phyloP scores from a whole-genome alignment of 2,329 filamentous ascomycete species.

The Amylocarpus encephaloides region DNA sequence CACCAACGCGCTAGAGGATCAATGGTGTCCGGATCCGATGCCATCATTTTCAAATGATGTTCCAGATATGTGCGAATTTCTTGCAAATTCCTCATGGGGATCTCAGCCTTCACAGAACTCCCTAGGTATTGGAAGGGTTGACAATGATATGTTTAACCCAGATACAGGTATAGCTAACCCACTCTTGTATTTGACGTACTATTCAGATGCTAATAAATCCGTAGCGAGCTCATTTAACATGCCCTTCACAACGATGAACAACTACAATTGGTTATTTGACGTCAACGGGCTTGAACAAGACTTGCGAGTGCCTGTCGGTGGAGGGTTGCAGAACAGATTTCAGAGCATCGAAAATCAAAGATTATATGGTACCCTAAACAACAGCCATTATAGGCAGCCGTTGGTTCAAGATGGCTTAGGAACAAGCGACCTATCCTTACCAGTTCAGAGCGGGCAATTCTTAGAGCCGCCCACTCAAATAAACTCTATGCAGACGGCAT shows the following conservation, averaged over 20 bases:
- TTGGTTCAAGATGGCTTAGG: not conserved
- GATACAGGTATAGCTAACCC: conserved; percentile 39
- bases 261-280: conserved; percentile 59
- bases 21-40: conserved; percentile 1
- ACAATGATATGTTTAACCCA: conserved; percentile 51
- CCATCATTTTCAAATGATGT: conserved; percentile 3
- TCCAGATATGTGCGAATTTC: conserved; percentile 20
- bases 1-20: not conserved
- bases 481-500: not conserved
- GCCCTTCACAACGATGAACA: conserved; percentile 55
- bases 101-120: conserved; percentile 21
- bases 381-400: not conserved
- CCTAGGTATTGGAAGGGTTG: conserved; percentile 38
- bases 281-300: conserved; percentile 34
- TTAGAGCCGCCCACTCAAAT: not conserved
- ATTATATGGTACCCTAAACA: not conserved
- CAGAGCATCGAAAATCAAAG: not conserved
- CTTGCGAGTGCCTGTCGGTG: conserved; percentile 10
- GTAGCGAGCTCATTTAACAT: conserved; percentile 56
- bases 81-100: conserved; percentile 27
- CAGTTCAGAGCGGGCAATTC: not conserved
- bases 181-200: not conserved
- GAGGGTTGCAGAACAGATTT: not conserved
- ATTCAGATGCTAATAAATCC: conserved; percentile 3
- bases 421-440: not conserved